phyloP scores from a whole-genome alignment of 139 green algal genomes.

The Coccomyxa sp. region DNA sequence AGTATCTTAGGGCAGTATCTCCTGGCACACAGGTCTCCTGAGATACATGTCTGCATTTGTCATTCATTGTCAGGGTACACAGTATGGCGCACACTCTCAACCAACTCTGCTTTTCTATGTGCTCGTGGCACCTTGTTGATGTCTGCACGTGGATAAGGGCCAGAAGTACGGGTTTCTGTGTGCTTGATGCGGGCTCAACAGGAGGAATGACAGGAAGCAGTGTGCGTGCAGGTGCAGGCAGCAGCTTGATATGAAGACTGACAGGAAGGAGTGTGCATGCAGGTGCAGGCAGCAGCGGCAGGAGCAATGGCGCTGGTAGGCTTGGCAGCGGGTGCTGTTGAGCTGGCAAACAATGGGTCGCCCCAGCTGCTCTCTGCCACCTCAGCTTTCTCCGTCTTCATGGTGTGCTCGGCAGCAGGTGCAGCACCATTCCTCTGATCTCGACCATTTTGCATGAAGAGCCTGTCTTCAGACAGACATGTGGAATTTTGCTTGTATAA shows the following conservation, averaged over 20 bases:
- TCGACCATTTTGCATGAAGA: too few relatives aligned
- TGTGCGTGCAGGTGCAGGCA: slow-evolving; percentile 7
- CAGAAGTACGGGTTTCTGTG: too few relatives aligned
- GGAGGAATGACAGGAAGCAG: too few relatives aligned
- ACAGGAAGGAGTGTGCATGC: background rate
- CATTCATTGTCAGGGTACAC: background rate
- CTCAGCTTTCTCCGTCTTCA: slow-evolving; percentile 12
- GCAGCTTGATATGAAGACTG: background rate
- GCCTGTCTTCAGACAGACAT: too few relatives aligned
- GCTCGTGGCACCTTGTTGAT: too few relatives aligned
- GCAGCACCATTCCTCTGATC: background rate
- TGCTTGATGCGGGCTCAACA: too few relatives aligned
- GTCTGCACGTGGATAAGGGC: too few relatives aligned
- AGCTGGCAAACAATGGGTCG: background rate
- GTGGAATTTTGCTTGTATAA: too few relatives aligned
- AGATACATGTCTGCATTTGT: too few relatives aligned
- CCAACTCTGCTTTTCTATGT: too few relatives aligned
- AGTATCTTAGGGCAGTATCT: background rate
- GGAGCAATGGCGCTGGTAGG: background rate
- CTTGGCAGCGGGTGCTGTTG: background rate
- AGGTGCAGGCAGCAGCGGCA: slow-evolving; percentile 7
- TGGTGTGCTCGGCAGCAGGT: slow-evolving; percentile 21
- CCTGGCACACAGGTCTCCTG: too few relatives aligned
- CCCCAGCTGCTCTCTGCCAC: slow-evolving; percentile 2
- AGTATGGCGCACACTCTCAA: background rate